Conservation (phyloP, 1,284 basidiomycete genomes). For the Cutaneotrichosporon cutaneum region DNA sequence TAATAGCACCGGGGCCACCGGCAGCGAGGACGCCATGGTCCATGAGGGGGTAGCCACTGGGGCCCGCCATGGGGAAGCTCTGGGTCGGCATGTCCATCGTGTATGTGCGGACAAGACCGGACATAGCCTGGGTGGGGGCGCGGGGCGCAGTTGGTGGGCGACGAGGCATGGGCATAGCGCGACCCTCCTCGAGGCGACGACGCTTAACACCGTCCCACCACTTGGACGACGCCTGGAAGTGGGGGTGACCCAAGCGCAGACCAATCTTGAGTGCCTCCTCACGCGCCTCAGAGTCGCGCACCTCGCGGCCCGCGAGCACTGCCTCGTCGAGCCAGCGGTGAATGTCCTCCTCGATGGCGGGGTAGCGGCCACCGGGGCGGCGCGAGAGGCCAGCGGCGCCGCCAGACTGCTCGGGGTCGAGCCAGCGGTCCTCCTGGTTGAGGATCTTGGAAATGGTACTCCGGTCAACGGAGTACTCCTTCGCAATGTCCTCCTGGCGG, state of each 20-base stretch:
- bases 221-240: constrained; percentile 31
- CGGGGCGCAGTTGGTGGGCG: constrained; percentile 13
- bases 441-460: constrained; percentile 30
- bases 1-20: constrained; percentile 7
- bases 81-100: constrained; percentile 23
- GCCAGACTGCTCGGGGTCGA: constrained; percentile 23
- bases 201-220: constrained; percentile 33
- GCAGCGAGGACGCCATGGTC: constrained; percentile 1
- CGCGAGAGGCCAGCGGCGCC: constrained; percentile 18
- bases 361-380: constrained; percentile 27
- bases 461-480: constrained; percentile 31
- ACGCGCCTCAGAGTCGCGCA: constrained; percentile 26
- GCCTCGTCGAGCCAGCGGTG: constrained; percentile 30
- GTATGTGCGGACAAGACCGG: constrained; percentile 24
- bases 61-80: constrained; percentile 21
- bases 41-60: constrained; percentile 19
- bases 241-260: constrained; percentile 23
- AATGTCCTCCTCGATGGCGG: constrained; percentile 28
- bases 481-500: constrained; percentile 30
- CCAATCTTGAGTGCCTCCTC: constrained; percentile 28
- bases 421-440: constrained; percentile 30
- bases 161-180: constrained; percentile 24
- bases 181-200: constrained; percentile 26
- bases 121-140: constrained; percentile 9
- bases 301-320: constrained; percentile 24